Evolutionary conservation across 2,329 filamentous ascomycete genomes (phyloP).

Genomic region (Colletotrichum scovillei): DNA sequence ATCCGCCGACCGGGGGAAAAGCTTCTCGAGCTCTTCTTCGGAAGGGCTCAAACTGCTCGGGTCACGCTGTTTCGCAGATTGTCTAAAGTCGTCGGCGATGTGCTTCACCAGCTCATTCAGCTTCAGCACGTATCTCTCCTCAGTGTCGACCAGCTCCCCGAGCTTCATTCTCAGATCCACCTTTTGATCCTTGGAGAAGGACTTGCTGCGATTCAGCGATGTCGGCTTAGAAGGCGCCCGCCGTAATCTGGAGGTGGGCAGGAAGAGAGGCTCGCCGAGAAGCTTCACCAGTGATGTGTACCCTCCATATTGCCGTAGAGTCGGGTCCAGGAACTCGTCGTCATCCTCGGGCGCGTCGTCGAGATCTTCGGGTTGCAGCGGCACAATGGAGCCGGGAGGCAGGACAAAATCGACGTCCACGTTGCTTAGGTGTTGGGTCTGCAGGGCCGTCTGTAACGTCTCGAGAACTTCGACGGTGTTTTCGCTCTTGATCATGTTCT

Average conservation of each 20-base stretch:
- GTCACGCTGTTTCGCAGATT: constrained; percentile 70
- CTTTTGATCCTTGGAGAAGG: constrained; percentile 85
- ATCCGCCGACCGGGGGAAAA: constrained; percentile 86
- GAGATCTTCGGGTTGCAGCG: constrained; percentile 68
- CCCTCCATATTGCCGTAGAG: constrained; percentile 76
- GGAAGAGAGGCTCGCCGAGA: constrained; percentile 85
- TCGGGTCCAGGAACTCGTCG: constrained; percentile 74
- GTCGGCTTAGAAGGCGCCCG: constrained; percentile 90
- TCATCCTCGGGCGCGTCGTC: constrained; percentile 71
- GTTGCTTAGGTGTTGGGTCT: constrained; percentile 85
- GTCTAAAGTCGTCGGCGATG: constrained; percentile 83
- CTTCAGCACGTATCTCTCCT: constrained; percentile 93
- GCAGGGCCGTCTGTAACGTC: constrained; percentile 79
- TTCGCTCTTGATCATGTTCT: constrained; percentile 85
- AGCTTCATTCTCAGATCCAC: constrained; percentile 88
- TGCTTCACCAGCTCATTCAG: constrained; percentile 84
- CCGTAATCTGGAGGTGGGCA: constrained; percentile 86
- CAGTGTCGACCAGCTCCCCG: constrained; percentile 90
- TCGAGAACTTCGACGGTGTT: constrained; percentile 78
- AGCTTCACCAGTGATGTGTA: constrained; percentile 82
- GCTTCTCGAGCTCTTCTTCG: constrained; percentile 75
- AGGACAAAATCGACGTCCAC: constrained; percentile 89
- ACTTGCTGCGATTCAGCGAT: constrained; percentile 80
- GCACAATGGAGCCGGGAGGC: constrained; percentile 80
- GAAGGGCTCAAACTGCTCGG: constrained; percentile 76